A percentile compares a stretch with the other conserved stretches of the same genome.
Evolutionary conservation across 192 early-diverging fungal species (phyloP).

Genomic region (Entomortierella beljakovae): DNA sequence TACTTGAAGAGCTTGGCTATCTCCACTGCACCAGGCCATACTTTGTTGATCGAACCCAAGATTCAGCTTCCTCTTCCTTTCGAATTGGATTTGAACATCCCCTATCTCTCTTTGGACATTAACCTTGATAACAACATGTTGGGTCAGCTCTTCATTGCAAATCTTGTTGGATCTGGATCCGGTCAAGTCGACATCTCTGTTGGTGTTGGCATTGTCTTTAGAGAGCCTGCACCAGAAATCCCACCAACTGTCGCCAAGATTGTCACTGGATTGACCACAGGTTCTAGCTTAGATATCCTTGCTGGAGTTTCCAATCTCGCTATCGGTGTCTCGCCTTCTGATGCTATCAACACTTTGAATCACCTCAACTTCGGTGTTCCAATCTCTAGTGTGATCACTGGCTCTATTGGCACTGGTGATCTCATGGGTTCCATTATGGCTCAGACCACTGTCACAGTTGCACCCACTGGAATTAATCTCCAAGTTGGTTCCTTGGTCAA

Average conservation of each 20-base stretch:
- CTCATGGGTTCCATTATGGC: constrained; percentile 17
- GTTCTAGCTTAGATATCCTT: constrained; percentile 21
- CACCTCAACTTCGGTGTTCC: constrained; percentile 16
- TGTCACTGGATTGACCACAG: constrained; percentile 35
- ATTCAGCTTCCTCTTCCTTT: constrained; percentile 41
- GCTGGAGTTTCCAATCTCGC: constrained; percentile 41
- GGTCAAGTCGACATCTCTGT: constrained; percentile 44
- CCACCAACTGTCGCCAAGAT: constrained; percentile 37
- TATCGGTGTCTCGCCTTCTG: constrained; percentile 39
- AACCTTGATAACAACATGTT: constrained; percentile 37
- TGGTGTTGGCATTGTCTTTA: constrained; percentile 46
- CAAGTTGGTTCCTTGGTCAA: constrained; percentile 37
- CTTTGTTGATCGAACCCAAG: constrained; percentile 40
- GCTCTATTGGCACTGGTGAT: constrained; percentile 14
- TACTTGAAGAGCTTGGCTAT: constrained; percentile 40
- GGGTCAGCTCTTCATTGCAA: constrained; percentile 33
- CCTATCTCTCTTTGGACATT: constrained; percentile 45
- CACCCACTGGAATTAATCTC: constrained; percentile 23
- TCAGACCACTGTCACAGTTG: constrained; percentile 32
- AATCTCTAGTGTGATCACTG: constrained; percentile 30
- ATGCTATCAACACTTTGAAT: constrained; percentile 44
- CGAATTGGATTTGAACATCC: constrained; percentile 43
- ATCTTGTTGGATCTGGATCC: constrained; percentile 36
- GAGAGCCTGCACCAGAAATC: constrained; percentile 31
- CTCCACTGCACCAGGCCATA: constrained; percentile 47